Conservation (phyloP, 192 early-diverging fungal genomes). For the Cetraspora pellucida region DNA sequence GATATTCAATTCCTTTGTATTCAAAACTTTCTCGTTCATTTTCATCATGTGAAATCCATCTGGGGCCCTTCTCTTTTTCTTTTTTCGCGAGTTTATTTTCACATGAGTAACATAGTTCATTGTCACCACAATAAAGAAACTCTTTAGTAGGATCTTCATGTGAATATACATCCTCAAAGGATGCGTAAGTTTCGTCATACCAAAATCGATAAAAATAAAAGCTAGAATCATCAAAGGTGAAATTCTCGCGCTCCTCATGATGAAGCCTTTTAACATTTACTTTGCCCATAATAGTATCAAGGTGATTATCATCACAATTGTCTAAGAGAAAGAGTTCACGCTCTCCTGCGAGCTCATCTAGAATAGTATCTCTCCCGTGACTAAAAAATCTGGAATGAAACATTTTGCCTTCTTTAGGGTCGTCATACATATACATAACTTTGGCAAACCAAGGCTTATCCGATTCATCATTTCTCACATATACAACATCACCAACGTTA, state of each 20-base stretch:
- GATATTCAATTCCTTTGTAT: conserved; percentile 50
- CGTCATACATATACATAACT: conserved; percentile 49
- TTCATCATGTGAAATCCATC: conserved; percentile 18
- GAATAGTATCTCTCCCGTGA: conserved; percentile 57
- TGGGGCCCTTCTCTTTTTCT: background rate
- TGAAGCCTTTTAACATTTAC: conserved; percentile 38
- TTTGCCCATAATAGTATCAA: conserved; percentile 52
- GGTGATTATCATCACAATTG: conserved; percentile 47
- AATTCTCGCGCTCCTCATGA: conserved; percentile 42
- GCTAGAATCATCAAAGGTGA: conserved; percentile 37
- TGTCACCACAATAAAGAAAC: conserved; percentile 33
- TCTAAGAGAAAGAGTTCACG: conserved; percentile 63
- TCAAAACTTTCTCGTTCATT: background rate
- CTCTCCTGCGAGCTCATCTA: conserved; percentile 55
- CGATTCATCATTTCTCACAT: conserved; percentile 33
- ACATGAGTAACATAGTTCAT: conserved; percentile 33
- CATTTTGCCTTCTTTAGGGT: conserved; percentile 18
- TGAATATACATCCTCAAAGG: conserved; percentile 55
- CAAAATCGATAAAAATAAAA: conserved; percentile 56
- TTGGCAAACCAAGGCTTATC: conserved; percentile 45
- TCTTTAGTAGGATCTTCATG: conserved; percentile 36
- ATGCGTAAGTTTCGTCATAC: conserved; percentile 56
- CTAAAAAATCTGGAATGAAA: conserved; percentile 58
- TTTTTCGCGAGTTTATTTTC: background rate
- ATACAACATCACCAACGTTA: conserved; percentile 42